Conservation (phyloP, 495 filamentous ascomycete species). For the Talaromyces borbonicus region DNA sequence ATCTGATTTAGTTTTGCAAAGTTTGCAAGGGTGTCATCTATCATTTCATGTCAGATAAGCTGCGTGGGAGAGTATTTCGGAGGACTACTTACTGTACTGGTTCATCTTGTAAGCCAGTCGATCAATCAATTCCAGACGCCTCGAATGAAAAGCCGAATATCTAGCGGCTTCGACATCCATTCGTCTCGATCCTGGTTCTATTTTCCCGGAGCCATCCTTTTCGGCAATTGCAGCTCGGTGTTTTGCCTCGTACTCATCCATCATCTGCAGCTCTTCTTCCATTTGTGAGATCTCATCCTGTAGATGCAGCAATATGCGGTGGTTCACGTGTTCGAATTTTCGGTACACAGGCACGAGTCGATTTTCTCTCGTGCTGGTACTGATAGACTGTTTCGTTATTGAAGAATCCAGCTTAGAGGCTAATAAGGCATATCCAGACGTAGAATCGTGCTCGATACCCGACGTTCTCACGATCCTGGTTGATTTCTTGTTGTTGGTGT, state of each 20-base stretch:
- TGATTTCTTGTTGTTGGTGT: conserved; percentile 6
- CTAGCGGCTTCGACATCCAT: conserved; percentile 48
- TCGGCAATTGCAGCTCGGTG: conserved; percentile 43
- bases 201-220: conserved; percentile 33
- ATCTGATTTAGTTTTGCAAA: conserved; percentile 51
- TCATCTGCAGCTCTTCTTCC: conserved; percentile 59
- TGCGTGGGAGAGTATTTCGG: not conserved
- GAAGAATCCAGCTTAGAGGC: conserved; percentile 49
- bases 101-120: conserved; percentile 64
- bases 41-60: not conserved
- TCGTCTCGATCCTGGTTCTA: conserved; percentile 53
- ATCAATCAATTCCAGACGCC: conserved; percentile 58
- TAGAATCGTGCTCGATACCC: conserved; percentile 14
- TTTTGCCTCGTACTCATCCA: conserved; percentile 66
- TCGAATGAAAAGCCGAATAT: conserved; percentile 61
- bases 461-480: conserved; percentile 17
- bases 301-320: conserved; percentile 73
- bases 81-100: conserved; percentile 64
- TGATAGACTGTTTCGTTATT: conserved; percentile 9
- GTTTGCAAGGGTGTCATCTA: conserved; percentile 61
- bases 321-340: conserved; percentile 75
- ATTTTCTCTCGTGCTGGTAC: conserved; percentile 11
- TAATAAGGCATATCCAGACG: conserved; percentile 60
- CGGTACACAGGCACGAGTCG: conserved; percentile 65
- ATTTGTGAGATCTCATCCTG: conserved; percentile 80